A percentile compares a stretch with the other conserved stretches of the same genome.
phyloP scores from a whole-genome alignment of 768 basidiomycete species.

The Trametes cinnabarina region DNA sequence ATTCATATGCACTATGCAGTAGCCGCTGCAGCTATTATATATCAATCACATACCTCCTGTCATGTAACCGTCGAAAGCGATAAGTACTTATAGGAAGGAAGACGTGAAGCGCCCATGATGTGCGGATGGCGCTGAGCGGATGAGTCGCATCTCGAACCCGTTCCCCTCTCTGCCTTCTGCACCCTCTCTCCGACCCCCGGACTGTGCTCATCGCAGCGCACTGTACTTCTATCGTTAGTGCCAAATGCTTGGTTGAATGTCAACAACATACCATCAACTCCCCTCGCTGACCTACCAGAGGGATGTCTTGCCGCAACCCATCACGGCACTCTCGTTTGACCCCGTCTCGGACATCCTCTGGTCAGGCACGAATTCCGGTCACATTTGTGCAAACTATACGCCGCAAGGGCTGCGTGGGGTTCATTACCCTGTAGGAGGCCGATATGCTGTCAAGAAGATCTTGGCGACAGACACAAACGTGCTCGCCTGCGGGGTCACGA shows the following conservation, averaged over 20 bases:
- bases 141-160: no score
- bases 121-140: no score
- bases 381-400: conserved; percentile 66
- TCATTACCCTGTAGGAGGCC: conserved; percentile 68
- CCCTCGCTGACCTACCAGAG: conserved; percentile 18
- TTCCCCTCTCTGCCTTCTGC: no score
- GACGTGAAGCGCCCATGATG: no score
- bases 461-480: conserved; percentile 78
- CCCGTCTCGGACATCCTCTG: conserved; percentile 88
- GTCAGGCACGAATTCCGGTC: conserved; percentile 74
- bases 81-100: no score
- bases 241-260: conserved; percentile 16
- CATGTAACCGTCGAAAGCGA: no score
- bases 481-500: conserved; percentile 56
- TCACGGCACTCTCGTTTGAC: conserved; percentile 84
- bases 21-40: no score
- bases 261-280: conserved; percentile 15
- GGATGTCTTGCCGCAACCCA: conserved; percentile 34
- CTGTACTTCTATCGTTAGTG: not conserved
- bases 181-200: not conserved
- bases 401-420: conserved; percentile 65
- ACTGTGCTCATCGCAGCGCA: not conserved
- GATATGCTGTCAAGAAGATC: conserved; percentile 70
- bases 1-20: no score
- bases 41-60: no score